Evolutionary conservation across 2,329 filamentous ascomycete genomes (phyloP), one percentile per base, ranked within the genome.

Genomic region (Trichothecium sympodiale): DNA sequence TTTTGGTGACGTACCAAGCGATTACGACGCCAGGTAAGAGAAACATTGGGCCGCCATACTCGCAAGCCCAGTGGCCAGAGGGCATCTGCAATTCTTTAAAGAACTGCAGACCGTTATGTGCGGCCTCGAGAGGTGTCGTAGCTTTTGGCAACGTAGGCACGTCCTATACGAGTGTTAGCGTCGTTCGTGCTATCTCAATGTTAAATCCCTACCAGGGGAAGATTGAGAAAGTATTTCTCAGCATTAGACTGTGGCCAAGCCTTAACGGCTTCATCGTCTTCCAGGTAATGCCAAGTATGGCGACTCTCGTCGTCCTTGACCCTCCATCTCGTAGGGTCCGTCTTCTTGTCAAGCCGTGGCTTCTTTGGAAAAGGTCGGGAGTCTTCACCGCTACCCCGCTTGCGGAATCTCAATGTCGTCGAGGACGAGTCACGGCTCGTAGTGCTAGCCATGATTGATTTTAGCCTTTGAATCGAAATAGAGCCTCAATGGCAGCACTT

Each of bases 41-140:
- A 53, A 98, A 98, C 84, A 95, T 89, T 4, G 91, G 91, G 1
- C 91, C 91, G 37, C 91, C 91, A 62, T 98, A 98, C 56, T 98
- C 91, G 62, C 89, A 96, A 5, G 71, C 91, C 91, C 91, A 98
- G 52, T 95, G 85, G 5, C 91, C 91, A 1, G 85, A 81, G 12
- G 81, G 77, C 2, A 95, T 69, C 56, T 98, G 91, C 17, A 96
- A 73, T 43, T 89, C 74, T 38, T 88, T 83, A 63, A 93, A 94
- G 65, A 94, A 96, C 4, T 74, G 65, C 36, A 96, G 69, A 27
- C 82, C 87, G 61, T 98, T 98, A 40, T 71, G 67, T 3, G 85
- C 86, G 4, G 85, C 69, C 44, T 91, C 75, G 38, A 91, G 67
- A 5, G 89, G 80, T 3, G 68, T 87, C 41, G 76, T 74, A 4